Evolutionary conservation across 176 grass and related monocot species (phyloP).

Genomic region (Avena atlantica): DNA sequence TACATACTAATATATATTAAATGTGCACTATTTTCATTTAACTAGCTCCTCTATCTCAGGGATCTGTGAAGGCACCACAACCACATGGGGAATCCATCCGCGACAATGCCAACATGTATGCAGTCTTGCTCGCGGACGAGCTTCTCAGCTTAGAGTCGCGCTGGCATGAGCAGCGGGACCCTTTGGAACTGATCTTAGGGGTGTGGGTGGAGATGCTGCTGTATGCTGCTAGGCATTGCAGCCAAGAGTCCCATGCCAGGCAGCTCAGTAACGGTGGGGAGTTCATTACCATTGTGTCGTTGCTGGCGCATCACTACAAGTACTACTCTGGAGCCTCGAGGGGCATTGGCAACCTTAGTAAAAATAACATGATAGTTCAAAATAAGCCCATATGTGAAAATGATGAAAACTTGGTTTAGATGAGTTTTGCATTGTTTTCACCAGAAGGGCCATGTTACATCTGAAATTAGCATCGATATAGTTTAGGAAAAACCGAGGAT

Average conservation of each 20-base stretch:
- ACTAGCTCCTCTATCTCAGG: not conserved
- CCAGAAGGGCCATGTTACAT: not conserved
- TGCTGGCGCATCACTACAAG: slow-evolving; percentile 2
- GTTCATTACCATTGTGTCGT: not conserved
- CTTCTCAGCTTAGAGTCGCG: not conserved
- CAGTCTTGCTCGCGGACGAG: not conserved
- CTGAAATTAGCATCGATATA: not conserved
- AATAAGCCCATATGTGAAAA: not conserved
- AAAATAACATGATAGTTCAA: not conserved
- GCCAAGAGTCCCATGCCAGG: slow-evolving; percentile 3
- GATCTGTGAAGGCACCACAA: not conserved
- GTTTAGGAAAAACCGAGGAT: not conserved
- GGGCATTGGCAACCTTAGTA: not conserved
- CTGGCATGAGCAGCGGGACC: not conserved
- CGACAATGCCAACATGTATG: not conserved
- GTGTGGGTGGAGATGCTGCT: slow-evolving; percentile 17
- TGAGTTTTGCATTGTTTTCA: not conserved
- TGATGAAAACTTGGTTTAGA: not conserved
- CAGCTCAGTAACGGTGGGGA: not conserved
- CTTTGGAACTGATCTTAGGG: not conserved
- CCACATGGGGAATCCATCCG: slow-evolving; percentile 20
- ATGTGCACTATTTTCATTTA: slow-evolving; percentile 10
- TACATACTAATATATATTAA: not conserved
- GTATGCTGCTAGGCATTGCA: not conserved
- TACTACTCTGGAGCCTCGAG: slow-evolving; percentile 15